Conservation (phyloP, 108 stramenopile genomes). For the Pseudonitzschia multiseries region DNA sequence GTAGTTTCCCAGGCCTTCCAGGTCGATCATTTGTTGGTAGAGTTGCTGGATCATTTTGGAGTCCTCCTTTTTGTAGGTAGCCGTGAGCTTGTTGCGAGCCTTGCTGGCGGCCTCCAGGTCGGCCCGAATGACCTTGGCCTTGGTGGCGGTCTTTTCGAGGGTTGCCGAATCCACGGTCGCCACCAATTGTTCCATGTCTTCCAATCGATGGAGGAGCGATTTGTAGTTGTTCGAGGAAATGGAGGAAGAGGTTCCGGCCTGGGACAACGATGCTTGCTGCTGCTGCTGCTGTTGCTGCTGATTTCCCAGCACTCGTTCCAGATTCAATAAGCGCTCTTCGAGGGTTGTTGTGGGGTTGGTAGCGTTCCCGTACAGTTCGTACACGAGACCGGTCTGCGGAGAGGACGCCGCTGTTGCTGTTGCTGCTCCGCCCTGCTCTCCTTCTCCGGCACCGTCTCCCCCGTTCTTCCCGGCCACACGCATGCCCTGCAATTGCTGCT, state of each 20-base stretch:
- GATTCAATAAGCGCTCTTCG: constrained; percentile 40
- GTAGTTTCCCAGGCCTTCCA: constrained; percentile 64
- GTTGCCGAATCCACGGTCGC: constrained; percentile 32
- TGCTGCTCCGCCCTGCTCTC: no score
- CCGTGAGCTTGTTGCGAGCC: constrained; percentile 56
- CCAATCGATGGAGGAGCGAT: constrained; percentile 49
- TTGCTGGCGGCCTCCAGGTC: constrained; percentile 70
- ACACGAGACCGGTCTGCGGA: constrained; percentile 37
- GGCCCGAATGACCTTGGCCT: constrained; percentile 65
- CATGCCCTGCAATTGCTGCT: constrained; percentile 22
- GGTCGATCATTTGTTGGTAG: constrained; percentile 64
- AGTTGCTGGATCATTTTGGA: constrained; percentile 65
- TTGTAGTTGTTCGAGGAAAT: constrained; percentile 12
- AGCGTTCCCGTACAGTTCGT: constrained; percentile 46
- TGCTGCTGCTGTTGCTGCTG: constrained; percentile 9
- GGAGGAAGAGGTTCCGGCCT: background rate
- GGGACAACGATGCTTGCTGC: background rate
- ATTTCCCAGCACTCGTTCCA: constrained; percentile 44
- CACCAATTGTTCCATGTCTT: constrained; percentile 40
- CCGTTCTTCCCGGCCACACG: background rate
- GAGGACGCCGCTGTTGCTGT: background rate
- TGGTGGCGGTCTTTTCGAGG: constrained; percentile 44
- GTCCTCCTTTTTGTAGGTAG: constrained; percentile 52
- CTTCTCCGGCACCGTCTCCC: background rate
- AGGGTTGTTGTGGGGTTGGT: constrained; percentile 23